Conservation (phyloP, 306 rosid species). For the Vigna hirtella region DNA sequence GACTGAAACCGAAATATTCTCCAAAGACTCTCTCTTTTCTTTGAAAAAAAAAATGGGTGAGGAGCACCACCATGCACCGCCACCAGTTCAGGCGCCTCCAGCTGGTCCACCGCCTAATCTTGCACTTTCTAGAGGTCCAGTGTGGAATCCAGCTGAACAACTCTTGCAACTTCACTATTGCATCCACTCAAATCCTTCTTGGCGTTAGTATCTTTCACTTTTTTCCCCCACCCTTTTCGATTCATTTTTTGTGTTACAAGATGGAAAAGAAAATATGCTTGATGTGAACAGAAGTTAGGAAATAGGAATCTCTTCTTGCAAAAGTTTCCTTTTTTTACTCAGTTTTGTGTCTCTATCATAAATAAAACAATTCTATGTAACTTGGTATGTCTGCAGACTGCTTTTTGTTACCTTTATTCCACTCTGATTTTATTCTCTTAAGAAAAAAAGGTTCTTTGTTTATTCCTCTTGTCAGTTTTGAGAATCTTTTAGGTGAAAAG, state of each 20-base stretch:
- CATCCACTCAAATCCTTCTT: constrained; percentile 96
- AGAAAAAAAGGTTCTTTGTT: constrained; percentile 20
- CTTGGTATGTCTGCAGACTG: constrained; percentile 37
- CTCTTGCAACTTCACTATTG: constrained; percentile 84
- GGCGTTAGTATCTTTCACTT: constrained; percentile 76
- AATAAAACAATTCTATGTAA: background rate
- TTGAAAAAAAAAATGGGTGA: constrained; percentile 63
- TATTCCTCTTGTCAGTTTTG: constrained; percentile 35
- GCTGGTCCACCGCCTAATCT: constrained; percentile 54
- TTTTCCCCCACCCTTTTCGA: background rate
- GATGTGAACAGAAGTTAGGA: constrained; percentile 31
- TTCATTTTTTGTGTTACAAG: constrained; percentile 26
- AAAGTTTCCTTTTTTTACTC: background rate
- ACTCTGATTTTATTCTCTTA: constrained; percentile 39
- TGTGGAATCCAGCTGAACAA: constrained; percentile 83
- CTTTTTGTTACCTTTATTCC: constrained; percentile 47
- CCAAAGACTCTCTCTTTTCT: constrained; percentile 3
- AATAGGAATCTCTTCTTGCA: constrained; percentile 25
- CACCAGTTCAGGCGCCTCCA: constrained; percentile 48
- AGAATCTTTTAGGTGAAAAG: constrained; percentile 30
- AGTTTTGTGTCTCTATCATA: constrained; percentile 41
- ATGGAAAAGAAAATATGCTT: background rate
- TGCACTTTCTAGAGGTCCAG: constrained; percentile 72
- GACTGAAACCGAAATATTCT: background rate
- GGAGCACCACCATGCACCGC: constrained; percentile 55